Evolutionary conservation across 352 stramenopile species (phyloP), one percentile per base, ranked within the genome.

Genomic region (Pythium volutum): DNA sequence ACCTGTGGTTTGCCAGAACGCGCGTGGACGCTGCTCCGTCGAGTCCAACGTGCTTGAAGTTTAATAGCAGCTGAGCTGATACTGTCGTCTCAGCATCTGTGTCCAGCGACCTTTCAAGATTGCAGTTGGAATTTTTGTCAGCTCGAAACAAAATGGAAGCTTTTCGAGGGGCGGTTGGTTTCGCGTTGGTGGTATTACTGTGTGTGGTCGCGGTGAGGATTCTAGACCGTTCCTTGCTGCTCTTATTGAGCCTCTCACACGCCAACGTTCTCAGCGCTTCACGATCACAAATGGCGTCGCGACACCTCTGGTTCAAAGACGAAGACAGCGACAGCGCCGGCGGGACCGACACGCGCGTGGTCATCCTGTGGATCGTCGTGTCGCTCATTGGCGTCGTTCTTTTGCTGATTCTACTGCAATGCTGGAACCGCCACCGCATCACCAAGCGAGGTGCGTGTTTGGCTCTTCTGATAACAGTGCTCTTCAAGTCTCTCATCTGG

Each of bases 31-130:
- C n/a, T n/a, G 20, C n/a, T 14, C 16, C 43, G 22, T 23, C 9
- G 26, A 49, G 54, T 53, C 54, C 43, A 53, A 61, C 41, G 43
- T 43, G 12, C 33, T 12, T n/a, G n/a, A n/a, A n/a, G n/a, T n/a
- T n/a, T n/a, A n/a, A 38, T 14, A 29, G 54, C 54, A 58, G 51
- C 51, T 58, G 51, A 61, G 39, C 34, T n/a, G 27, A 9, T 31
- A 25, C 9, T 6, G 15, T 22, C 7, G 26, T 3, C 10, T 38
- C 14, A 22, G 9, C 25, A 14, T 39, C 4, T 26, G 26, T 52
- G 6, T n/a, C n/a, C n/a, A n/a, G 52, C 42, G 54, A 43, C 54
- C 54, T 51, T 60, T 60, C 54, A 60, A 45, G 54, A 60, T 46
- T 41, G n/a, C 9, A 16, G 4, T 27, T 11, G 10, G 20, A 20